phyloP scores from a whole-genome alignment of 768 basidiomycete species.

The Fibroporia radiculosa region DNA sequence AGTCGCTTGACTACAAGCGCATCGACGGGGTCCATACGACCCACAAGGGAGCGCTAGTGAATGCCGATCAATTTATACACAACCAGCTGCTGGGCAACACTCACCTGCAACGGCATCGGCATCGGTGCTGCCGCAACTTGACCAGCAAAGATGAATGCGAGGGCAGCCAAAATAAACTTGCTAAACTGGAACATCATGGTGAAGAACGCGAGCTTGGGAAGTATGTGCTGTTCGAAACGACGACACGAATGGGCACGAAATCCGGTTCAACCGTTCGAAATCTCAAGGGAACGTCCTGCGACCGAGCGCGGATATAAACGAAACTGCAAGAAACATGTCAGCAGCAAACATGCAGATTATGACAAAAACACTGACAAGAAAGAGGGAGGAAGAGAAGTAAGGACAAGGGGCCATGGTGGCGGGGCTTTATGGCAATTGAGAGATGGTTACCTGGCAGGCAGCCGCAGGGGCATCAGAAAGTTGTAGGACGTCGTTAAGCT shows the following conservation, averaged over 20 bases:
- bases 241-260: conserved; percentile 12
- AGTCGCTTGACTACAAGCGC: conserved; percentile 11
- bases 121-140: conserved; percentile 34
- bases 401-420: conserved; percentile 12
- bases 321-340: conserved; percentile 9
- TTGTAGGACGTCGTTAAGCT: background rate
- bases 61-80: too few relatives aligned
- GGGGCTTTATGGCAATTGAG: background rate
- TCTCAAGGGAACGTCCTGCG: conserved; percentile 26
- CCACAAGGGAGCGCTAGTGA: background rate
- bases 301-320: conserved; percentile 19
- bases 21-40: conserved; percentile 9
- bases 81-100: conserved; percentile 15
- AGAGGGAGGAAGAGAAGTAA: conserved; percentile 2
- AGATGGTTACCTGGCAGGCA: too few relatives aligned
- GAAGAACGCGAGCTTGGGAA: conserved; percentile 17
- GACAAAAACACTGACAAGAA: conserved; percentile 9
- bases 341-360: background rate
- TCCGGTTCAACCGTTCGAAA: conserved; percentile 23
- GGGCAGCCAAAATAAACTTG: conserved; percentile 30
- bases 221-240: conserved; percentile 10
- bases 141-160: conserved; percentile 37
- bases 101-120: conserved; percentile 34
- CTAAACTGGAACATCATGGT: conserved; percentile 38
- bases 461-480: background rate